These are phyloP conservation scores for Penicilliopsis zonata DNA, from an alignment of 495 filamentous ascomycete genomes.

Conservation along the genomic window DNA sequence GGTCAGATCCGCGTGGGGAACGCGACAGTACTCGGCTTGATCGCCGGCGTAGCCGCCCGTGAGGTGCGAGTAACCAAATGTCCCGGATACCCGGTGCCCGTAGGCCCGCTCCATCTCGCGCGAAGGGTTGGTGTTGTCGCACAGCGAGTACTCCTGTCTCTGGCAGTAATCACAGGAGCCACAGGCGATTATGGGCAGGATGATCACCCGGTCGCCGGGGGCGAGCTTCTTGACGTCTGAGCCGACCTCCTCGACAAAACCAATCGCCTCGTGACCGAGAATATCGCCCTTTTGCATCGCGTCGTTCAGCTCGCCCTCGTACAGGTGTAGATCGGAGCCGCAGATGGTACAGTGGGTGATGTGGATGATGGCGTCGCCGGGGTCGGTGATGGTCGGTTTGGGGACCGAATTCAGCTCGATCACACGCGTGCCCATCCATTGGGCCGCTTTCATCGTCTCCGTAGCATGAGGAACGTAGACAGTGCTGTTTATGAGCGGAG, in stretches of 20 bases:
- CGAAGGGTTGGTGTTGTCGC: constrained; percentile 57
- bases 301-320: constrained; percentile 14
- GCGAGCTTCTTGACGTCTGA: constrained; percentile 12
- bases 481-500: constrained; percentile 5
- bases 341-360: constrained; percentile 23
- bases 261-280: constrained; percentile 31
- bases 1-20: constrained; percentile 26
- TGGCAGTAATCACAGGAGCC: constrained; percentile 26
- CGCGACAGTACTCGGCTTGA: constrained; percentile 27
- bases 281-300: constrained; percentile 53
- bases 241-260: constrained; percentile 22
- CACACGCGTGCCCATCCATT: constrained; percentile 14
- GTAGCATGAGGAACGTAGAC: constrained; percentile 14
- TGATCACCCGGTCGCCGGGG: constrained; percentile 23
- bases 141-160: constrained; percentile 44
- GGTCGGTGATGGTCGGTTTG: constrained; percentile 19
- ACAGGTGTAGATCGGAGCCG: constrained; percentile 19
- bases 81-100: constrained; percentile 15
- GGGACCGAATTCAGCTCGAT: constrained; percentile 14
- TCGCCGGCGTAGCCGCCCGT: constrained; percentile 64
- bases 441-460: constrained; percentile 16
- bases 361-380: constrained; percentile 20
- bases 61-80: constrained; percentile 29
- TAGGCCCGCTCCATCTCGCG: constrained; percentile 50
- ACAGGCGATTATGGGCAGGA: constrained; percentile 52